phyloP scores from a whole-genome alignment of 306 rosid genomes.

The Begonia masoniana region DNA sequence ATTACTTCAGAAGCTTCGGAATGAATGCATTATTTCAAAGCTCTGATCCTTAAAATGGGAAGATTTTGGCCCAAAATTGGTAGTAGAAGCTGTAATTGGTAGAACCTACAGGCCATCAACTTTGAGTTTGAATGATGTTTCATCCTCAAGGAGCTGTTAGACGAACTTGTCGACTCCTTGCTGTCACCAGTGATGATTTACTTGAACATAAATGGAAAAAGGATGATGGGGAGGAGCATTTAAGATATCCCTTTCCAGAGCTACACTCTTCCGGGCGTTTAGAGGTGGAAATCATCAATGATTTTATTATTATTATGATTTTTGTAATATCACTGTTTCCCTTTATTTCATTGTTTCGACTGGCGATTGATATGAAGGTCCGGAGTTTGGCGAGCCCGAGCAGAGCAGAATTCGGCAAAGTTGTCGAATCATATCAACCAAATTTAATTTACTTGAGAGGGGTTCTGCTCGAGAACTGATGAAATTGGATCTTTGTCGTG shows the following conservation, averaged over 20 bases:
- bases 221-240: slow-evolving; percentile 25
- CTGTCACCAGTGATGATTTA: slow-evolving; percentile 46
- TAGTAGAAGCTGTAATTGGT: too few species aligned
- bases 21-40: slow-evolving; percentile 8
- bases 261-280: slow-evolving; percentile 72
- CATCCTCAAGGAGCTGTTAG: slow-evolving; percentile 59
- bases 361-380: slow-evolving; percentile 36
- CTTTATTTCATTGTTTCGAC: background rate
- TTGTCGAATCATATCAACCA: slow-evolving; percentile 63
- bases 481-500: slow-evolving; percentile 69
- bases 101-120: slow-evolving; percentile 2
- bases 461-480: slow-evolving; percentile 44
- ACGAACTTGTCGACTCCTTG: slow-evolving; percentile 68
- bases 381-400: slow-evolving; percentile 63
- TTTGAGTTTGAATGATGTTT: slow-evolving; percentile 36
- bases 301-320: background rate
- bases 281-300: slow-evolving; percentile 37
- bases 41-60: too few species aligned
- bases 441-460: slow-evolving; percentile 83
- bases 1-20: background rate
- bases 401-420: slow-evolving; percentile 52
- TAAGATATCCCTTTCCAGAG: slow-evolving; percentile 61
- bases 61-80: too few species aligned
- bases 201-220: slow-evolving; percentile 23
- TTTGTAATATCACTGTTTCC: slow-evolving; percentile 1